Evolutionary conservation across 768 basidiomycete species (phyloP).

Genomic region (Tricholomella constricta): DNA sequence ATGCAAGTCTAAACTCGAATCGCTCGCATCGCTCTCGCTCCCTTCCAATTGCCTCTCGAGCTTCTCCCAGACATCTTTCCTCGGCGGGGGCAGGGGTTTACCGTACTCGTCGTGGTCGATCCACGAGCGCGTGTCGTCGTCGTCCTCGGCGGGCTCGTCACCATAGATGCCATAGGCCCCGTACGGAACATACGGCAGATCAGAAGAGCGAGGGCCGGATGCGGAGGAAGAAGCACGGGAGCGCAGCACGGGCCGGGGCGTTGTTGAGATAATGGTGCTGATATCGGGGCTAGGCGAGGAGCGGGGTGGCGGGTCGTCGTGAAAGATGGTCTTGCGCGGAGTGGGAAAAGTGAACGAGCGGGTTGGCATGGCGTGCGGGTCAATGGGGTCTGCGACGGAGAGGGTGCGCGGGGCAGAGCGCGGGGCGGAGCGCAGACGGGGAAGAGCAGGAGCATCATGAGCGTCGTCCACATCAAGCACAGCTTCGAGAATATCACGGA

Average conservation of each 20-base stretch:
- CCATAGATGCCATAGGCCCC: neutral
- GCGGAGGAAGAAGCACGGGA: neutral
- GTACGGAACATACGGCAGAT: neutral
- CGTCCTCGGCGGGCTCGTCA: conserved; percentile 5
- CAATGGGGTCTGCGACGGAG: conserved; percentile 33
- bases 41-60: conserved; percentile 25
- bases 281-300: conserved; percentile 28
- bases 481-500: conserved; percentile 27
- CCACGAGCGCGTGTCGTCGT: conserved; percentile 24
- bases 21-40: conserved; percentile 29
- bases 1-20: conserved; percentile 67
- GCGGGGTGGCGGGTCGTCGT: conserved; percentile 2
- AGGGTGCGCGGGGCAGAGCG: conserved; percentile 10
- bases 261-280: conserved; percentile 24
- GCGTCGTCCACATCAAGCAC: conserved; percentile 23
- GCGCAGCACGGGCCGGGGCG: conserved; percentile 16
- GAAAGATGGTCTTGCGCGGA: neutral
- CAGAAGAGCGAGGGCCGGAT: neutral
- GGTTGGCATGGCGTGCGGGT: conserved; percentile 26
- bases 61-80: conserved; percentile 20
- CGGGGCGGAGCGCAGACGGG: neutral
- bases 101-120: conserved; percentile 24
- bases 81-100: neutral
- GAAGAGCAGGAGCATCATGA: conserved; percentile 5
- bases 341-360: neutral